Evolutionary conservation across 106 monocot genomes (phyloP), one percentile per base, ranked within the genome.

Genomic region (Posidonia australis): DNA sequence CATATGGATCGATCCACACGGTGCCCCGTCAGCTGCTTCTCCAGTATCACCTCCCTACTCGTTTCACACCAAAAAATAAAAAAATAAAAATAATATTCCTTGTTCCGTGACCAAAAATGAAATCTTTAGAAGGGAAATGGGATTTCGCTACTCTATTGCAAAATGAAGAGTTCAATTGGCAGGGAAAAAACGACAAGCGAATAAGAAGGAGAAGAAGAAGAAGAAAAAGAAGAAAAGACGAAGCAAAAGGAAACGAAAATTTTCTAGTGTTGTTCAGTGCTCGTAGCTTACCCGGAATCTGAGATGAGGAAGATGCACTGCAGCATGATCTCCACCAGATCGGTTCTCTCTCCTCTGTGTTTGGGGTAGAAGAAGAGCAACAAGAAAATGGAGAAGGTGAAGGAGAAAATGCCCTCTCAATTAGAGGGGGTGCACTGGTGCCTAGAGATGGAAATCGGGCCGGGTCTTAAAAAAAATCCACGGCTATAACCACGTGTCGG

Each of bases 241-340:
- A 17, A 28, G 47, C 16, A 51, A 21, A 30, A 28, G 4, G 36
- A 7, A 36, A 36, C 7, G 36, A 7, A 2, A 7, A 36, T 7
- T 36, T 36, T 2, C 18, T 46, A 20, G 26, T 10, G 58, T 70
- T 10, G 31, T 18, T 12, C 12, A 23, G 32, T 17, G 29, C 9
- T 32, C n/a, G 58, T 10, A 47, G 41, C 26, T 66, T 67, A 96
- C 94, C 90, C 94, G 48, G 86, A 82, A 77, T 84, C 82, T 2
- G 94, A 86, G 47, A 96, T 83, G 52, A 96, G 81, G 64, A 96
- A 86, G 46, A 93, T 77, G 31, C 88, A 89, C 70, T 89, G 93
- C 70, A 93, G 36, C 93, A 88, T 87, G 44, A 45, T n/a, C n/a
- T n/a, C n/a, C n/a, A n/a, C n/a, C n/a, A n/a, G 36, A 36, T 36